A percentile compares a stretch with the other conserved stretches of the same genome.
These are phyloP conservation scores for Floccularia luteovirens DNA, from an alignment of 768 basidiomycete species.

Conservation along the genomic window DNA sequence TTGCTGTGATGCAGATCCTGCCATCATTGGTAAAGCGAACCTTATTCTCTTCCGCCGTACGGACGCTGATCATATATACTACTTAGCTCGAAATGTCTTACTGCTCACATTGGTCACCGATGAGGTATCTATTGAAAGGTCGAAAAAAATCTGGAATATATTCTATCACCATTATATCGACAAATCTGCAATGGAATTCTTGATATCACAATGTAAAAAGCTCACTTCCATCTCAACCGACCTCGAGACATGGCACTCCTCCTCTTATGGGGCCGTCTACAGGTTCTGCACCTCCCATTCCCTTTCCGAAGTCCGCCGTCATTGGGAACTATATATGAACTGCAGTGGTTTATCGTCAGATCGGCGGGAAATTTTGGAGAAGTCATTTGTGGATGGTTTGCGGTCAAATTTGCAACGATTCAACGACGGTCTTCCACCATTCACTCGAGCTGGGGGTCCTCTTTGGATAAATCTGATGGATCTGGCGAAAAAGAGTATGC, in stretches of 20 bases:
- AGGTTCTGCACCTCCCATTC: constrained; percentile 30
- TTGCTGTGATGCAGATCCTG: constrained; percentile 43
- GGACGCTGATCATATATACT: neutral
- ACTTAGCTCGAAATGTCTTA: constrained; percentile 38
- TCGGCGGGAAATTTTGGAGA: constrained; percentile 10
- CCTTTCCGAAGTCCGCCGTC: constrained; percentile 25
- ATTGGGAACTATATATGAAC: constrained; percentile 29
- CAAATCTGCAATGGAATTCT: constrained; percentile 17
- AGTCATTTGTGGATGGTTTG: constrained; percentile 15
- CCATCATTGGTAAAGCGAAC: constrained; percentile 32
- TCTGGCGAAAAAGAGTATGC: constrained; percentile 13
- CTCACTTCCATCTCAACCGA: constrained; percentile 23
- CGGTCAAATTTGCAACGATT: constrained; percentile 7
- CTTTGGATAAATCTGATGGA: constrained; percentile 11
- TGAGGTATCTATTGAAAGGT: constrained; percentile 8
- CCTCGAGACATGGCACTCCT: constrained; percentile 28
- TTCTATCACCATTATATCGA: constrained; percentile 44
- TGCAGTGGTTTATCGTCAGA: constrained; percentile 16
- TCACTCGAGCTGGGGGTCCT: constrained; percentile 28
- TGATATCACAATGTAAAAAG: constrained; percentile 31
- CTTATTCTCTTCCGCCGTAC: neutral
- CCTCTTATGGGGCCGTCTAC: constrained; percentile 28
- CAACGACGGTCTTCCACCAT: constrained; percentile 2
- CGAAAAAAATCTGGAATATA: constrained; percentile 30
- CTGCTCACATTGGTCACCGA: constrained; percentile 36